These are phyloP conservation scores for Cairneyella variabilis DNA, from an alignment of 495 filamentous ascomycete genomes.

Conservation along the genomic window DNA sequence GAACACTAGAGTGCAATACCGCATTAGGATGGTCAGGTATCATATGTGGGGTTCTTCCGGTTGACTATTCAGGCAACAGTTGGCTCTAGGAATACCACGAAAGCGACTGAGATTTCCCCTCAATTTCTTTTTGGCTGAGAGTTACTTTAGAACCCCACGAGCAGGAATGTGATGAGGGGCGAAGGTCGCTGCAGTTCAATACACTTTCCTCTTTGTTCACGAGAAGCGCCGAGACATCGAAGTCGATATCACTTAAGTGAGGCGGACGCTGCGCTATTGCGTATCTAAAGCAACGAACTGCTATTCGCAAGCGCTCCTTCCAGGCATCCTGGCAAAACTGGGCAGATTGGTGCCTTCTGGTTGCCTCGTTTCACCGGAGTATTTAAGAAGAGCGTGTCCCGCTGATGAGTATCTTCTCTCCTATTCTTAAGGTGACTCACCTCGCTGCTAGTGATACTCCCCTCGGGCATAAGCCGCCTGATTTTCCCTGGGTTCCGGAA, in stretches of 20 bases:
- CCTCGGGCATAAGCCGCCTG: not conserved
- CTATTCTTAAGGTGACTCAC: conserved; percentile 19
- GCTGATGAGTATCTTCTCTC: conserved; percentile 9
- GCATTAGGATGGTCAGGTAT: too few relatives aligned
- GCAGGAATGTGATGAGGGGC: too few relatives aligned
- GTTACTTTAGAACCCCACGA: not conserved
- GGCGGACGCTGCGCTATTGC: too few relatives aligned
- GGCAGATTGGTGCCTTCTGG: conserved; percentile 18
- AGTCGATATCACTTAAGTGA: too few relatives aligned
- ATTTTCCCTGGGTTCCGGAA: not conserved
- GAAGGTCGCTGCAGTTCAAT: too few relatives aligned
- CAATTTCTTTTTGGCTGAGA: not conserved
- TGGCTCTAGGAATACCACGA: not conserved
- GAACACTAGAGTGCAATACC: too few relatives aligned
- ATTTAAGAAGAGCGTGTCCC: conserved; percentile 13
- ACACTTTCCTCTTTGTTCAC: too few relatives aligned
- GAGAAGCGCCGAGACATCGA: too few relatives aligned
- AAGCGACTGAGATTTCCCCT: not conserved
- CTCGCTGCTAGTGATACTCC: not conserved
- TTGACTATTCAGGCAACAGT: conserved; percentile 14
- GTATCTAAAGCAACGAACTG: too few relatives aligned
- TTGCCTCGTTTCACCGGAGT: conserved; percentile 13
- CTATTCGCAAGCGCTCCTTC: not conserved
- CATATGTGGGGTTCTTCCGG: not conserved
- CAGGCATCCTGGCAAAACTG: conserved; percentile 3